Evolutionary conservation across 2,329 filamentous ascomycete genomes (phyloP).

Genomic region (Epichloe sylvatica): DNA sequence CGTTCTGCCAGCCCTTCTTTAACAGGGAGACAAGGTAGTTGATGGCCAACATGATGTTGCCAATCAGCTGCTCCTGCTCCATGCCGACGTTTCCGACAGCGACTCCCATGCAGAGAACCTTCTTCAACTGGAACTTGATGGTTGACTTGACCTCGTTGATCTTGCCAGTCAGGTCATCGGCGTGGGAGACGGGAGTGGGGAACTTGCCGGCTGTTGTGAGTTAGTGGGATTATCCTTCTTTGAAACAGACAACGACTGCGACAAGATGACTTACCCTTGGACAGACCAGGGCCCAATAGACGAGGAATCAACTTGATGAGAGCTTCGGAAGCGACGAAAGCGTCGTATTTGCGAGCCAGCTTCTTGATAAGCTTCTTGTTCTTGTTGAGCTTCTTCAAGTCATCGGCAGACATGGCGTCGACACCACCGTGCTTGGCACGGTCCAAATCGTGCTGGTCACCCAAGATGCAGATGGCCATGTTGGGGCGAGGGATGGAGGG

Average conservation of each 20-base stretch:
- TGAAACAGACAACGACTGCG: background rate
- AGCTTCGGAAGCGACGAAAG: constrained; percentile 91
- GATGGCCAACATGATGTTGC: constrained; percentile 99
- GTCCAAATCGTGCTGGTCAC: constrained; percentile 92
- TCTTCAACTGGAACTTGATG: constrained; percentile 99
- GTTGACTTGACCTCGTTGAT: constrained; percentile 99
- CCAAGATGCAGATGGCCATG: constrained; percentile 68
- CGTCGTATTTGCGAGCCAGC: constrained; percentile 99
- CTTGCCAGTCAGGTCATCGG: constrained; percentile 85
- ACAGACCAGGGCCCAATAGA: constrained; percentile 97
- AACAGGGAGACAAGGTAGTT: constrained; percentile 99
- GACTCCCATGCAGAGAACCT: constrained; percentile 99
- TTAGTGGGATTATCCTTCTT: constrained; percentile 12
- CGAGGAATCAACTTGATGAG: constrained; percentile 99
- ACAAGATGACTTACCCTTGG: constrained; percentile 61
- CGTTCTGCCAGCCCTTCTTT: constrained; percentile 99
- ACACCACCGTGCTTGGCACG: constrained; percentile 98
- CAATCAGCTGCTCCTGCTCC: constrained; percentile 88
- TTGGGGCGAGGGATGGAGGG: constrained; percentile 80
- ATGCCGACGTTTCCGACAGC: constrained; percentile 98
- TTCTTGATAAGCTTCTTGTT: constrained; percentile 99
- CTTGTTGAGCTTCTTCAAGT: constrained; percentile 99
- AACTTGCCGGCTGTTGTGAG: constrained; percentile 77
- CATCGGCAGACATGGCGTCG: constrained; percentile 95
- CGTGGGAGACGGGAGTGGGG: constrained; percentile 94